phyloP scores from a whole-genome alignment of 225 moss, liverwort and hornwort species.

The Neckera pumila region DNA sequence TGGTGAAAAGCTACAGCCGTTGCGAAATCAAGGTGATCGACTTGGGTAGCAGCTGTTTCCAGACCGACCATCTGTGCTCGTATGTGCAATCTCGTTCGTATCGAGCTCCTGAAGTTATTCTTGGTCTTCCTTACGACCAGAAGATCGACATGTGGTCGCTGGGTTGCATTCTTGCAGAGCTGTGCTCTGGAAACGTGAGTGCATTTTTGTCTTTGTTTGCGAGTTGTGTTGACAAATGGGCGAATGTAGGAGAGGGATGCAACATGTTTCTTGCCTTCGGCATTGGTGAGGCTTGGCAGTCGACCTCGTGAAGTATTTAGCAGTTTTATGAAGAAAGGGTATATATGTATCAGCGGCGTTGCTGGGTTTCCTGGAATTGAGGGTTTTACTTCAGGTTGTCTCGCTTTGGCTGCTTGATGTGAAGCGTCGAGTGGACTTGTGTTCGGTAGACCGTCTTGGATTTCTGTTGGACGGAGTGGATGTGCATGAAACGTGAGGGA shows the following conservation, averaged over 20 bases:
- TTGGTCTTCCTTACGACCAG: conserved; percentile 58
- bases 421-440: conserved; percentile 20
- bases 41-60: conserved; percentile 99
- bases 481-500: background rate
- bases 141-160: conserved; percentile 66
- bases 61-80: conserved; percentile 98
- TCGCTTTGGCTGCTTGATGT: background rate
- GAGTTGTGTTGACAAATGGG: background rate
- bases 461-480: background rate
- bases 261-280: background rate
- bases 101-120: conserved; percentile 92
- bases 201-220: background rate
- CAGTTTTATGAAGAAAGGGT: background rate
- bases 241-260: background rate
- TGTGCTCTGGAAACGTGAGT: conserved; percentile 51
- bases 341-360: background rate
- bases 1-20: conserved; percentile 98
- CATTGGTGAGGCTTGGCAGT: background rate
- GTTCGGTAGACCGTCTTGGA: conserved; percentile 35
- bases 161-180: conserved; percentile 93
- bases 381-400: background rate
- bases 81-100: conserved; percentile 98
- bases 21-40: conserved; percentile 99
- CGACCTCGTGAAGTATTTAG: background rate
- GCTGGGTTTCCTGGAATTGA: background rate